Conservation (phyloP, 176 grass and related monocot genomes). For the Coix lacrymajobi region DNA sequence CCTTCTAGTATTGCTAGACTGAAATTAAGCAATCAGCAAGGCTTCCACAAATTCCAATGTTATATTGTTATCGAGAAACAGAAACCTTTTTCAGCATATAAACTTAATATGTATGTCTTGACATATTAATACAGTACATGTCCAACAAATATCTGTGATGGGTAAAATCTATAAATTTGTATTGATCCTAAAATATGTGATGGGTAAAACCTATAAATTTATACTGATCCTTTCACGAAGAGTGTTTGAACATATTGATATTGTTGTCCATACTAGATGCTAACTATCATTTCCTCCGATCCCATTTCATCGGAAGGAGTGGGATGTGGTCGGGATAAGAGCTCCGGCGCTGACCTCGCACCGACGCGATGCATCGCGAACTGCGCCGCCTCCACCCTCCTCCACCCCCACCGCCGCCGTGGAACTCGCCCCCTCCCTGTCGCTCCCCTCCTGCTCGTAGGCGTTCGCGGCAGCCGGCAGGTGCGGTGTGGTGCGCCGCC, state of each 20-base stretch:
- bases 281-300: too few species aligned
- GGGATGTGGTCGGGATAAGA: too few species aligned
- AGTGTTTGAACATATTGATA: neutral
- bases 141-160: neutral
- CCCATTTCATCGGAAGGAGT: too few species aligned
- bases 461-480: too few species aligned
- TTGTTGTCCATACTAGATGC: neutral
- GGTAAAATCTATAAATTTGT: neutral
- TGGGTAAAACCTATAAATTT: neutral
- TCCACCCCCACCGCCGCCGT: too few species aligned
- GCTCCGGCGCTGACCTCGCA: too few species aligned
- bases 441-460: too few species aligned
- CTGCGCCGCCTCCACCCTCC: too few species aligned
- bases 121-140: neutral
- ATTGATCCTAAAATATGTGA: neutral
- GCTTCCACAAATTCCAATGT: neutral
- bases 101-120: neutral
- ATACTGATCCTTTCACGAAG: neutral
- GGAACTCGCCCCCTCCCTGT: too few species aligned
- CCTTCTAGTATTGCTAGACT: neutral
- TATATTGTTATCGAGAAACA: neutral
- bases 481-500: too few species aligned
- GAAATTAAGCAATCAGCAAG: conserved; percentile 5
- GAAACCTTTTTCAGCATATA: neutral
- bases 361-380: too few species aligned